A percentile compares a stretch with the other conserved stretches of the same genome.
phyloP scores from a whole-genome alignment of 1,284 basidiomycete genomes.

The Psilocybe mexicana region DNA sequence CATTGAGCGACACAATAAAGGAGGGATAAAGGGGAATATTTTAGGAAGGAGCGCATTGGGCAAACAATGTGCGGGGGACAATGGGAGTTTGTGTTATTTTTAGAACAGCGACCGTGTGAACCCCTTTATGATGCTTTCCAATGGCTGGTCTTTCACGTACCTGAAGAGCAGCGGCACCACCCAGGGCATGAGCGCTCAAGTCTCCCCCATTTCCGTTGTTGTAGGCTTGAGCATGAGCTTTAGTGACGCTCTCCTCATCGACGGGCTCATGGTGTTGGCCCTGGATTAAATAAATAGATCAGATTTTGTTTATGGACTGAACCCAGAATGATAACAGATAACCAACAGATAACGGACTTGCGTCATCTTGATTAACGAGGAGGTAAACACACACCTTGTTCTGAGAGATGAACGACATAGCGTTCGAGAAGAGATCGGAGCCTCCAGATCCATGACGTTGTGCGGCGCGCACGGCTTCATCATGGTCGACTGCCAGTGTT shows the following conservation, averaged over 20 bases:
- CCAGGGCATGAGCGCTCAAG: slow-evolving; percentile 61
- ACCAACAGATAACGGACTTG: no score
- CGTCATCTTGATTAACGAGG: not conserved
- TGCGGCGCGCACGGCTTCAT: slow-evolving; percentile 56
- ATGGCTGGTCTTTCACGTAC: slow-evolving; percentile 32
- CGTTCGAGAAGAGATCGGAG: slow-evolving; percentile 50
- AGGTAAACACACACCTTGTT: slow-evolving; percentile 44
- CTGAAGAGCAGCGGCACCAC: slow-evolving; percentile 78
- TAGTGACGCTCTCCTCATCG: slow-evolving; percentile 66
- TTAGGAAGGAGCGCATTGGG: not conserved
- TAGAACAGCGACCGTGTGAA: not conserved
- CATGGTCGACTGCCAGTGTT: slow-evolving; percentile 50
- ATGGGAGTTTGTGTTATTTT: not conserved
- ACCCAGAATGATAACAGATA: no score
- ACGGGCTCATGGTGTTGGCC: slow-evolving; percentile 50
- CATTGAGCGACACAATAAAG: not conserved
- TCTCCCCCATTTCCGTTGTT: slow-evolving; percentile 47
- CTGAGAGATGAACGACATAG: slow-evolving; percentile 49
- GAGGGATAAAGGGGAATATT: not conserved
- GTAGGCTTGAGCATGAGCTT: slow-evolving; percentile 65
- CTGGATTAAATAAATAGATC: slow-evolving; percentile 7
- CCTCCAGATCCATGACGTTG: slow-evolving; percentile 51
- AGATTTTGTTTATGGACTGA: no score
- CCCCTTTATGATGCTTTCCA: not conserved
- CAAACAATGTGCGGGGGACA: not conserved